These are phyloP conservation scores for Breynia disticha DNA, from an alignment of 441 rosid species.

Conservation along the genomic window DNA sequence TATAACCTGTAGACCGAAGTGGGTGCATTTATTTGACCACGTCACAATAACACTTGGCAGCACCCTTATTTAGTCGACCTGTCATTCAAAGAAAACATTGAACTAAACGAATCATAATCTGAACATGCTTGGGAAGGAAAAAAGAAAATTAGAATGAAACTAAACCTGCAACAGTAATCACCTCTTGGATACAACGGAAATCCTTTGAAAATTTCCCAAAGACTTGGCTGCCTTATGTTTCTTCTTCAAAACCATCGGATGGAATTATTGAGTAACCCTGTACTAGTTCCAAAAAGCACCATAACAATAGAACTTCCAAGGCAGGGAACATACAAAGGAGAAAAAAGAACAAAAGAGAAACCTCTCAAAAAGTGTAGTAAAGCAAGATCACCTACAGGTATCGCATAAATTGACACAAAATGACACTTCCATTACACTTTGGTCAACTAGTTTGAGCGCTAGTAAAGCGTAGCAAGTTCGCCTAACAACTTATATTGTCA, in stretches of 20 bases:
- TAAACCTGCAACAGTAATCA: background rate
- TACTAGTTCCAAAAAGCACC: constrained; percentile 19
- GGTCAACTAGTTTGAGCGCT: background rate
- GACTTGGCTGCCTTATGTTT: constrained; percentile 11
- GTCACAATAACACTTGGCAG: background rate
- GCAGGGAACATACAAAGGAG: constrained; percentile 6
- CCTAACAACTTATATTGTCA: constrained; percentile 16
- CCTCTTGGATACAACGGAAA: constrained; percentile 8
- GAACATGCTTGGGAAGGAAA: background rate
- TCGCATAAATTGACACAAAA: too few relatives aligned
- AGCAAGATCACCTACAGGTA: constrained; percentile 6
- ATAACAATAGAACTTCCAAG: constrained; percentile 6
- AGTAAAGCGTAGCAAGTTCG: constrained; percentile 6
- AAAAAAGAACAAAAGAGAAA: background rate
- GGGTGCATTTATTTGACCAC: constrained; percentile 46
- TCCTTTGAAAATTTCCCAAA: constrained; percentile 13
- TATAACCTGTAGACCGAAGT: constrained; percentile 41
- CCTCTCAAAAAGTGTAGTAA: background rate
- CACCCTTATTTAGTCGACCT: background rate
- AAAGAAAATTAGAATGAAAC: background rate
- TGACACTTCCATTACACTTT: background rate
- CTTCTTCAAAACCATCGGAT: constrained; percentile 20
- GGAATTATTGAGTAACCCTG: constrained; percentile 13
- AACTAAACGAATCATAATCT: too few relatives aligned
- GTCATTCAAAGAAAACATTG: background rate